Evolutionary conservation across 257 asterid genomes (phyloP).

Genomic region (Prunella vulgaris): DNA sequence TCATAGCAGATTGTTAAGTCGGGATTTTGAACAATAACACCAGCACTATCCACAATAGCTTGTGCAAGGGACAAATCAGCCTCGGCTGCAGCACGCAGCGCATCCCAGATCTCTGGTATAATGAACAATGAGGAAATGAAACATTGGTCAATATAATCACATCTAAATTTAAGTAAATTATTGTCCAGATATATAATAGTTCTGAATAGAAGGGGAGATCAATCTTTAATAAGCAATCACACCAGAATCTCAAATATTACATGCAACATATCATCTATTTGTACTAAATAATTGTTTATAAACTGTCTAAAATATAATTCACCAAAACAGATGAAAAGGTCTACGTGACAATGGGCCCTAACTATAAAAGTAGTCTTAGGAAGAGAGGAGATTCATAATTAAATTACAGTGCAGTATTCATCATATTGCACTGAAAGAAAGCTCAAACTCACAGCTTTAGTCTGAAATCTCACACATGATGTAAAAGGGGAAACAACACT

Average conservation of each 20-base stretch:
- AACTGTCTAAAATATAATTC: background rate
- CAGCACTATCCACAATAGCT: slow-evolving; percentile 84
- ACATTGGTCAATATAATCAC: background rate
- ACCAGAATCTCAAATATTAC: background rate
- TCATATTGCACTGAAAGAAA: background rate
- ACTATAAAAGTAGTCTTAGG: background rate
- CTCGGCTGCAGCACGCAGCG: slow-evolving; percentile 87
- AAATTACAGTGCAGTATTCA: background rate
- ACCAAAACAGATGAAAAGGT: background rate
- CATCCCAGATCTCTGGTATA: slow-evolving; percentile 88
- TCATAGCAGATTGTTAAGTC: slow-evolving; percentile 86
- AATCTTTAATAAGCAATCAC: background rate
- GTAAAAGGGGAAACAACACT: background rate
- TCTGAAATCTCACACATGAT: background rate
- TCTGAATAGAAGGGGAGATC: background rate
- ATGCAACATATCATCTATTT: background rate
- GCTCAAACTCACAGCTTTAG: background rate
- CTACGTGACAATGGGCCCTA: background rate
- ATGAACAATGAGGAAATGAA: background rate
- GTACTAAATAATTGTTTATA: background rate
- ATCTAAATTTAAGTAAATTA: background rate
- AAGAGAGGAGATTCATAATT: background rate
- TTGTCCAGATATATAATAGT: background rate
- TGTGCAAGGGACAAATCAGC: slow-evolving; percentile 70
- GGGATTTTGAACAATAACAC: slow-evolving; percentile 64